Conservation (phyloP, 805 yeast species). For the Candida silvicultrix region DNA sequence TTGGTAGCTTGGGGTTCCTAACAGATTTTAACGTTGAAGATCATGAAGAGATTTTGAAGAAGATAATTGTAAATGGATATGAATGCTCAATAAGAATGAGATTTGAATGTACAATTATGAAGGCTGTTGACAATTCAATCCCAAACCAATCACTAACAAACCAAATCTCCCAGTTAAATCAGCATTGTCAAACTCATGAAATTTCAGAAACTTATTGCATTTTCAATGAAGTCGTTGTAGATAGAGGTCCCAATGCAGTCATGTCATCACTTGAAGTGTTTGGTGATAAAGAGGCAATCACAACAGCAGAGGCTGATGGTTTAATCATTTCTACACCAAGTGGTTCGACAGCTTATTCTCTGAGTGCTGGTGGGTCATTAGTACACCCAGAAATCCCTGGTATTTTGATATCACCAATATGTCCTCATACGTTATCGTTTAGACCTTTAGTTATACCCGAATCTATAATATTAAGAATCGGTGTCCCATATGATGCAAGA, state of each 20-base stretch:
- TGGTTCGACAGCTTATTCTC: constrained; percentile 55
- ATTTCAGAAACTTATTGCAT: constrained; percentile 29
- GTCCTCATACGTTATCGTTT: constrained; percentile 47
- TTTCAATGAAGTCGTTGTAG: constrained; percentile 46
- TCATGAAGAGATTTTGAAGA: constrained; percentile 27
- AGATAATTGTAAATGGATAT: constrained; percentile 36
- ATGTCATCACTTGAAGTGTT: constrained; percentile 46
- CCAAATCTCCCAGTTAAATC: constrained; percentile 19
- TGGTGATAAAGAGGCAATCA: constrained; percentile 41
- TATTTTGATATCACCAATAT: constrained; percentile 48
- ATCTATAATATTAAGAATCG: constrained; percentile 24
- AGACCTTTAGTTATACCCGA: constrained; percentile 47
- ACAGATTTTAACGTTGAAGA: constrained; percentile 45
- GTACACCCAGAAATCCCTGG: constrained; percentile 51
- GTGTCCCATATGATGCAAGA: constrained; percentile 27
- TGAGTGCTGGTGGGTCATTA: constrained; percentile 48
- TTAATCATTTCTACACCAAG: constrained; percentile 60
- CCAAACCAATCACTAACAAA: constrained; percentile 12
- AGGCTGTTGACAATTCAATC: constrained; percentile 17
- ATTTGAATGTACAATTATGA: constrained; percentile 43
- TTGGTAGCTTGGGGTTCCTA: constrained; percentile 63
- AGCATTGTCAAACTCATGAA: constrained; percentile 22
- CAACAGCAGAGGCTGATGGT: constrained; percentile 66
- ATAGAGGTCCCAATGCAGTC: constrained; percentile 45
- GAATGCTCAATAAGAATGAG: constrained; percentile 43